Evolutionary conservation across 371 early-diverging fungal species (phyloP).

Genomic region (Apophysomyces variabilis): DNA sequence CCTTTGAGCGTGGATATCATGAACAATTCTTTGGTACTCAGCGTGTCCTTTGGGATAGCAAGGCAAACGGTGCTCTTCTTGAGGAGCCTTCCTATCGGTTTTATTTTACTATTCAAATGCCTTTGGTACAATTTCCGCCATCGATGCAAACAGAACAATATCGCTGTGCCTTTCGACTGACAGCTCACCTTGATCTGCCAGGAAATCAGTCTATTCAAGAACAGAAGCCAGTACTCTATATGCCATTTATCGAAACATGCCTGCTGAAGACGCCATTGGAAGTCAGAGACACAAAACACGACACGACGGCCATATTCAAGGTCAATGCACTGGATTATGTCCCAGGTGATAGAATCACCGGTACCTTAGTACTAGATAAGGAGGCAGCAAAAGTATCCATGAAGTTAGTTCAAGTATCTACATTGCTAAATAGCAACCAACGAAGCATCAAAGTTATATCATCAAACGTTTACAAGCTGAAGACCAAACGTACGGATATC

Average conservation of each 20-base stretch:
- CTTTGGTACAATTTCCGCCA: conserved; percentile 46
- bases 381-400: not conserved
- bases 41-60: conserved; percentile 40
- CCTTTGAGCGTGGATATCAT: not conserved
- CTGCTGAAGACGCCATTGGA: conserved; percentile 30
- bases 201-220: conserved; percentile 10
- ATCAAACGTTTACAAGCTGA: not conserved
- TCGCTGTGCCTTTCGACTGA: conserved; percentile 34
- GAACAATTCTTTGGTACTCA: conserved; percentile 35
- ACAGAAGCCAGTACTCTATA: conserved; percentile 26
- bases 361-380: not conserved
- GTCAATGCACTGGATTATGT: conserved; percentile 35
- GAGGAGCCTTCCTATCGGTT: conserved; percentile 25
- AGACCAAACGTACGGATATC: not conserved
- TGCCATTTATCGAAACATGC: conserved; percentile 46
- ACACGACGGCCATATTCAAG: conserved; percentile 10
- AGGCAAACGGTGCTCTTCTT: conserved; percentile 11
- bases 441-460: not conserved
- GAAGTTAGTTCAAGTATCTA: not conserved
- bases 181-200: conserved; percentile 28
- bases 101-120: conserved; percentile 47
- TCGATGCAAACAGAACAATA: conserved; percentile 27
- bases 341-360: conserved; percentile 32
- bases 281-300: conserved; percentile 9
- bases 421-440: not conserved